Base-by-base conservation (phyloP, 2,329 filamentous ascomycete species). In the Exophiala sp. region DNA sequence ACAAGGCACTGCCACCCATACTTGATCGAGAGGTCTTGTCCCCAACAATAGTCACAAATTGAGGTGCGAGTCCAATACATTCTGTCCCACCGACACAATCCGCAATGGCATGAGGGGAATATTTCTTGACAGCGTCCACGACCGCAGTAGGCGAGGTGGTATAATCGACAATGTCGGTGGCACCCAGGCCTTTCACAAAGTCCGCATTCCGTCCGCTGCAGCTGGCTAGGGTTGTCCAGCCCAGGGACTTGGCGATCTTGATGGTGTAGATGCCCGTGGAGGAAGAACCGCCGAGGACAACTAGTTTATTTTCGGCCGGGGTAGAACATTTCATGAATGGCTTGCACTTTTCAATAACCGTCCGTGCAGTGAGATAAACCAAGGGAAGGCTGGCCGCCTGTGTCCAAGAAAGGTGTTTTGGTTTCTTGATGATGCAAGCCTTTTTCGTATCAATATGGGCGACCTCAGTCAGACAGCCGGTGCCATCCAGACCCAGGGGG, bases 231-330 rank as follows among this genome's bases (percentile, higher is more conserved):
- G 85, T 81, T 53, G 75, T 68, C 56, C 76, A 81, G 0, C 80
- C 80, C 2, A 79, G 61, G 0, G 69, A 68, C 62, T 82, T 83
- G 8, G 80, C 81, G 35, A 85, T 73, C 60, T 85, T 81, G 45
- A 85, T 77, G 0, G 71, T 75, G 48, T 74, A 82, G 0, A 74
- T 73, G 0, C 82, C 82, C 1, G 72, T 75, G 0, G 81, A 81
- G 7, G 82, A 82, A 3, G 73, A 78, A 0, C 80, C 80, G 10
- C 80, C 81, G 55, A 84, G 83, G 62, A 85, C 75, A 58, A 84
- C 79, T 5, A 85, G 69, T 59, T 72, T 76, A 43, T 78, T 73
- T n/a, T 79, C 79, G 7, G 47, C 39, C 9, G 47, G 38, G 1
- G 37, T 44, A 10, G 39, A 22, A n/a, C 39, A 40, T 16, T 46